Evolutionary conservation across 2,329 filamentous ascomycete species (phyloP).

Genomic region (Aureobasidium uvarum): DNA sequence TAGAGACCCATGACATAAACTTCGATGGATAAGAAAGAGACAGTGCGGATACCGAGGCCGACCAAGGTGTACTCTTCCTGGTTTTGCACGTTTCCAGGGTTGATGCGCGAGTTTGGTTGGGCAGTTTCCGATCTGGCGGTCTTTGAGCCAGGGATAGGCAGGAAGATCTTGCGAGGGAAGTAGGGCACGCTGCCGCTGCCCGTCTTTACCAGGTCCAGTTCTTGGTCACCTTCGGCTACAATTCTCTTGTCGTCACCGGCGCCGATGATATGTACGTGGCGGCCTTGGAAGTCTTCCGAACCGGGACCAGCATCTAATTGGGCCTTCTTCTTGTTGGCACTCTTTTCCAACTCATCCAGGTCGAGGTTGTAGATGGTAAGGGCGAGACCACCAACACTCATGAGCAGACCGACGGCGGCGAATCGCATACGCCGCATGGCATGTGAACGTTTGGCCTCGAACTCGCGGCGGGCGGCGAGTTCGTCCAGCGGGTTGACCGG

Average conservation of each 20-base stretch:
- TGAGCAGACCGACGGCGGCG: conserved; percentile 39
- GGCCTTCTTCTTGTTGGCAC: conserved; percentile 32
- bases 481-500: conserved; percentile 32
- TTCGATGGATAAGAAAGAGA: conserved; percentile 76
- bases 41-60: conserved; percentile 81
- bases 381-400: conserved; percentile 36
- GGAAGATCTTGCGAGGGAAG: conserved; percentile 70
- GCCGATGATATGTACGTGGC: conserved; percentile 59
- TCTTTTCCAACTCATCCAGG: conserved; percentile 37
- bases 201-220: conserved; percentile 73
- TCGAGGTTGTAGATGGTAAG: conserved; percentile 38
- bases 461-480: conserved; percentile 32
- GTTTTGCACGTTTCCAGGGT: conserved; percentile 40
- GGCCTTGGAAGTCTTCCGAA: conserved; percentile 50
- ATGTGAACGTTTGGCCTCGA: conserved; percentile 36
- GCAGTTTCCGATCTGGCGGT: conserved; percentile 28
- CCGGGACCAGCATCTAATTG: conserved; percentile 40
- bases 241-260: conserved; percentile 58
- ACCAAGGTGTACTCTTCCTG: conserved; percentile 78
- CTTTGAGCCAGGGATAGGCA: conserved; percentile 51
- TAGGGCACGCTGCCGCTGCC: conserved; percentile 75
- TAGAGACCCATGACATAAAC: conserved; percentile 96
- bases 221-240: conserved; percentile 51
- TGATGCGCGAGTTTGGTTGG: conserved; percentile 36
- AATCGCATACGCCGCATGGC: conserved; percentile 39